A percentile compares a stretch with the other conserved stretches of the same genome.
Evolutionary conservation across 495 filamentous ascomycete genomes (phyloP).

Genomic region (Xylaria nigripes): DNA sequence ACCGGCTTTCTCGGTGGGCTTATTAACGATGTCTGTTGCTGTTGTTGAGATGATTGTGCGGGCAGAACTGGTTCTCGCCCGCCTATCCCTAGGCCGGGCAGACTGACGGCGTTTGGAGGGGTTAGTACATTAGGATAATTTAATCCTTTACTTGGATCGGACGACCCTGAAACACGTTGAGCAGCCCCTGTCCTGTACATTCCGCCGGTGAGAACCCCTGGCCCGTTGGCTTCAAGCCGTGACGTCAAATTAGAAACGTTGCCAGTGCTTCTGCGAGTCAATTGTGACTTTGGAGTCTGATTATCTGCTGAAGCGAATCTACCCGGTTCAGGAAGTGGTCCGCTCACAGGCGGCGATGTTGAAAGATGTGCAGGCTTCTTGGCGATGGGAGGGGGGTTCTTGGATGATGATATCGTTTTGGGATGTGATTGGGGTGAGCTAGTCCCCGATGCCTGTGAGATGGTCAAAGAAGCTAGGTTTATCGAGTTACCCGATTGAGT

Average conservation of each 20-base stretch:
- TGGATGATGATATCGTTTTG: conserved; percentile 25
- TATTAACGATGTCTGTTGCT: conserved; percentile 12
- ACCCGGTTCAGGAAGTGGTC: conserved; percentile 11
- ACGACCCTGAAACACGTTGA: not conserved
- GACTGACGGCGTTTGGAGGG: conserved; percentile 9
- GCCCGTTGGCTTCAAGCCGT: conserved; percentile 20
- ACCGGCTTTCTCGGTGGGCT: conserved; percentile 22
- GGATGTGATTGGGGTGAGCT: conserved; percentile 6
- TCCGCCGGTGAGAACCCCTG: conserved; percentile 17
- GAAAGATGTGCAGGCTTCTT: conserved; percentile 46
- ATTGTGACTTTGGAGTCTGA: conserved; percentile 15
- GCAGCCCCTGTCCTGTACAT: conserved; percentile 13
- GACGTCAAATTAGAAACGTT: conserved; percentile 23
- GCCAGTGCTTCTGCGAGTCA: conserved; percentile 17
- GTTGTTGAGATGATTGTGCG: conserved; percentile 13
- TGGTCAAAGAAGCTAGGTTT: conserved; percentile 4
- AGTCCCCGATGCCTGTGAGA: conserved; percentile 3
- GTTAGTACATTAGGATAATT: conserved; percentile 1
- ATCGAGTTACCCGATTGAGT: conserved; percentile 10
- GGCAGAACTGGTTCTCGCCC: conserved; percentile 21
- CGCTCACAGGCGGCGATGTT: conserved; percentile 28
- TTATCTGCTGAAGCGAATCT: conserved; percentile 8
- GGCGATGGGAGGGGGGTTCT: conserved; percentile 44
- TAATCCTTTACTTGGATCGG: conserved; percentile 1
- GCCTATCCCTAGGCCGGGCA: conserved; percentile 16